Conservation (phyloP, 176 grass and related monocot species). For the Ampelocalamus luodianensis region DNA sequence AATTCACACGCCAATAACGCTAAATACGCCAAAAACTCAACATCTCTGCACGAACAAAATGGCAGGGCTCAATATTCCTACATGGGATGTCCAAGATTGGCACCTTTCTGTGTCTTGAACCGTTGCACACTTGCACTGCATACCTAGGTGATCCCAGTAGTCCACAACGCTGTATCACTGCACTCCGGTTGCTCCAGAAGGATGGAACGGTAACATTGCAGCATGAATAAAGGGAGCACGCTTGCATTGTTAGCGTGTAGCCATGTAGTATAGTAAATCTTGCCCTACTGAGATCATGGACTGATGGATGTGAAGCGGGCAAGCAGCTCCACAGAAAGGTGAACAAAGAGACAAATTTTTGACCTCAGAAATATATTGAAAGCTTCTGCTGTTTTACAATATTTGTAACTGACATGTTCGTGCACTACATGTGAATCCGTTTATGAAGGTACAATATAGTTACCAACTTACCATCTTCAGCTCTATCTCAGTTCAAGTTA, state of each 20-base stretch:
- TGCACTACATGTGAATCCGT: conserved; percentile 5
- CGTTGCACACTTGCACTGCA: neutral
- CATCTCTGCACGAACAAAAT: conserved; percentile 9
- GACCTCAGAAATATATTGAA: neutral
- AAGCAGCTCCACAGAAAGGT: conserved; percentile 23
- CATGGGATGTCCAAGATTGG: neutral
- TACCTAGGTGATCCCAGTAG: neutral
- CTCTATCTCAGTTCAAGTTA: neutral
- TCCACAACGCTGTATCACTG: neutral
- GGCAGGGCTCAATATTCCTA: conserved; percentile 23
- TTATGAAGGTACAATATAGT: neutral
- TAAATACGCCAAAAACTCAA: no score
- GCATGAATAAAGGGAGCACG: neutral
- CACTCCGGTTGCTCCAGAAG: neutral
- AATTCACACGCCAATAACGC: no score
- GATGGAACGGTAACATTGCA: neutral
- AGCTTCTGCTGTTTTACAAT: neutral
- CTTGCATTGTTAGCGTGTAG: neutral
- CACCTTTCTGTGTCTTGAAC: neutral
- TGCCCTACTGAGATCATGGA: neutral
- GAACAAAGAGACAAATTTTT: neutral
- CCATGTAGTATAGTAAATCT: neutral
- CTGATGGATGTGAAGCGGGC: neutral
- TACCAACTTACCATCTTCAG: neutral
- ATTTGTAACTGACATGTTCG: neutral